A percentile compares a stretch with the other conserved stretches of the same genome.
Evolutionary conservation across 768 basidiomycete genomes (phyloP).

Genomic region (Gloeostereum incarnatum): DNA sequence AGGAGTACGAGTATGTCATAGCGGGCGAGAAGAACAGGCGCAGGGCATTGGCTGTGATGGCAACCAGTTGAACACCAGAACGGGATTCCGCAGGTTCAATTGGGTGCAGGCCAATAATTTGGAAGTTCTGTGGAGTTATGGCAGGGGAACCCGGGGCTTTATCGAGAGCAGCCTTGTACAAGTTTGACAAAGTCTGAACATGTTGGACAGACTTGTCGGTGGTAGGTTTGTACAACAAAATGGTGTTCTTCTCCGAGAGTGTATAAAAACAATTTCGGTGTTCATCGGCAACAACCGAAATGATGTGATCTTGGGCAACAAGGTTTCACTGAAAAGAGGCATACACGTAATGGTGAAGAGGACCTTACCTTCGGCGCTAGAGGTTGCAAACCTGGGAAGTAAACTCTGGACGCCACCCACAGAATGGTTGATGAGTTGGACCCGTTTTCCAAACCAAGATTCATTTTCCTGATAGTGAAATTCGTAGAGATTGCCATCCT

Average conservation of each 20-base stretch:
- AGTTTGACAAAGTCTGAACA: constrained; percentile 63
- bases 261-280: constrained; percentile 72
- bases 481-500: constrained; percentile 88
- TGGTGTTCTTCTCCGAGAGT: constrained; percentile 52
- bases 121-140: constrained; percentile 60
- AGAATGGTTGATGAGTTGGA: constrained; percentile 83
- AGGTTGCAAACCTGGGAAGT: constrained; percentile 62
- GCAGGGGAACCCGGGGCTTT: constrained; percentile 73
- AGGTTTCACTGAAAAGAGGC: background rate
- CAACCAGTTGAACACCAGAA: constrained; percentile 66
- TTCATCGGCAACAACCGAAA: constrained; percentile 56
- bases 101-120: constrained; percentile 62
- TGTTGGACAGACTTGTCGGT: constrained; percentile 62
- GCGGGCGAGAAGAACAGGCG: constrained; percentile 76
- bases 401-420: constrained; percentile 71
- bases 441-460: constrained; percentile 86
- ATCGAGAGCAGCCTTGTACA: constrained; percentile 71
- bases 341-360: background rate
- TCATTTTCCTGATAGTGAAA: constrained; percentile 85
- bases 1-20: constrained; percentile 39
- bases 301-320: constrained; percentile 52
- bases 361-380: constrained; percentile 55
- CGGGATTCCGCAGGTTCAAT: constrained; percentile 61
- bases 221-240: constrained; percentile 57
- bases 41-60: constrained; percentile 72